phyloP scores from a whole-genome alignment of 2,329 filamentous ascomycete genomes.

The Aspergillus aculeatinus region DNA sequence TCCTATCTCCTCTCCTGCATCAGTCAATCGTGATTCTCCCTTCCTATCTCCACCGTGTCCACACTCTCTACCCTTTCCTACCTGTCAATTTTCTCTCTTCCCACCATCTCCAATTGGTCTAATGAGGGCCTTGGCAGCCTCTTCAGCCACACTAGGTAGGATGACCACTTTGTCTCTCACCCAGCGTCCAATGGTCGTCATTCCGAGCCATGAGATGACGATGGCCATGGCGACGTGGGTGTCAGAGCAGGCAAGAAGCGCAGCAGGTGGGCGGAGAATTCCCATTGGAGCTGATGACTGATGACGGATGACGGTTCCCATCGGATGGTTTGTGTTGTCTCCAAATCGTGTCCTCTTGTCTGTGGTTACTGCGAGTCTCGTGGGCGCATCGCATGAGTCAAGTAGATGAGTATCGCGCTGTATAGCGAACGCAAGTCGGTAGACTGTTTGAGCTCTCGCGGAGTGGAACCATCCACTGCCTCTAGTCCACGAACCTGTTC shows the following conservation, averaged over 20 bases:
- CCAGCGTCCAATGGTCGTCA: background rate
- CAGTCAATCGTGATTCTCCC: too few species aligned
- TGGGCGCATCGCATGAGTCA: too few species aligned
- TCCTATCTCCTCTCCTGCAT: too few species aligned
- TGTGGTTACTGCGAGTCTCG: too few species aligned
- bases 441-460: background rate
- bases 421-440: background rate
- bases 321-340: background rate
- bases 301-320: conserved; percentile 2
- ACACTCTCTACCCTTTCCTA: too few species aligned
- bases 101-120: conserved; percentile 4
- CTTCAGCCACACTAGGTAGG: background rate
- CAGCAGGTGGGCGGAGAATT: background rate
- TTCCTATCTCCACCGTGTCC: too few species aligned
- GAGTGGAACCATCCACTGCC: background rate
- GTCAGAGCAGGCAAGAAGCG: background rate
- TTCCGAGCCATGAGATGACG: conserved; percentile 1
- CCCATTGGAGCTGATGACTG: conserved; percentile 4
- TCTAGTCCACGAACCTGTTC: background rate
- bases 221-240: background rate
- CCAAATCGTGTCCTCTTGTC: background rate
- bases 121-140: background rate
- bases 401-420: background rate
- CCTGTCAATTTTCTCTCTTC: background rate
- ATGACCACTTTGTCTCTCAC: background rate